Evolutionary conservation across 2,329 filamentous ascomycete genomes (phyloP), one percentile per base, ranked within the genome.

Genomic region (Aspergillus sp.): DNA sequence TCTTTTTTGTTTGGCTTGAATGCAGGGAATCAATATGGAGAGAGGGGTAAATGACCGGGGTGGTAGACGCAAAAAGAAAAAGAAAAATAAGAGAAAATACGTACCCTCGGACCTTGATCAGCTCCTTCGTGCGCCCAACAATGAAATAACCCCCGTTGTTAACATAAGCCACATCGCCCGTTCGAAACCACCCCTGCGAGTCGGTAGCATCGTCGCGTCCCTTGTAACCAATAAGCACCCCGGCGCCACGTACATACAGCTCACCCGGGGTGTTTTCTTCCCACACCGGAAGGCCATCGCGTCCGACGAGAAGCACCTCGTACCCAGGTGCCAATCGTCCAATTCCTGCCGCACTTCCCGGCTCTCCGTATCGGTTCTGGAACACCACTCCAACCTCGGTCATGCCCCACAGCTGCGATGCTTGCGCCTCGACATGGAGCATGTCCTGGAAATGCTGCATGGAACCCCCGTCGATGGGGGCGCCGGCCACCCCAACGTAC

Each of bases 321-420:
- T 75, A 75, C 3, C 78, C 79, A 0, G 78, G 69, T 11, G 82
- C 59, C 7, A 77, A 67, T 2, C 75, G 69, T 5, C 83, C 83
- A 7, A 85, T 79, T 47, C 81, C 82, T 22, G 76, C 81, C 4
- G 77, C 76, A 16, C 71, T 66, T 50, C 81, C 79, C 14, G 71
- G 68, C 54, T 79, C 71, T 2, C 71, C 69, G 55, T 74, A 77
- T 18, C 69, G 71, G 55, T 72, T 75, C 56, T 78, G 76, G 66
- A 80, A 78, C 2, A 64, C 75, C 65, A 71, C 76, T 57, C 83
- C 83, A 65, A 69, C 76, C 69, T 85, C 84, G 0, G 83, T 85
- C 79, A 84, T 84, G 1, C 84, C 83, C 78, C 80, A 85, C 42
- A 83, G 75, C 59, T 82, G 81, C 10, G 73, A 74, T 14, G 83